Evolutionary conservation across 2,329 filamentous ascomycete genomes (phyloP), one percentile per base, ranked within the genome.

Genomic region (Penicillium sp.): DNA sequence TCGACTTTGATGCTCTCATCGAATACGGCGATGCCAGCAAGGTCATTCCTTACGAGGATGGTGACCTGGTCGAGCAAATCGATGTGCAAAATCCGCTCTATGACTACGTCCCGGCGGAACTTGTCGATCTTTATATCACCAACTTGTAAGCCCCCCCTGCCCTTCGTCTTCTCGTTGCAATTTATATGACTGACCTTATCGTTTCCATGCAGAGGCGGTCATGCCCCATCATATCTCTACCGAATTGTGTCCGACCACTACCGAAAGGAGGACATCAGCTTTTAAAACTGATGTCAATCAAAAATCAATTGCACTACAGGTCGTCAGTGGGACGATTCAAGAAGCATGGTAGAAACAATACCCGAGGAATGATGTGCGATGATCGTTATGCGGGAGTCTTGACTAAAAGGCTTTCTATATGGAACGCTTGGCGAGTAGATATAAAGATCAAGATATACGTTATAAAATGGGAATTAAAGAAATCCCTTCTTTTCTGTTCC

Each of bases 21-120:
- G 91, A 96, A 68, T 88, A 88, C 70, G 91, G 88, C 11, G 83
- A 90, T 61, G 81, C 89, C 1, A 82, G 84, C 38, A 84, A 79
- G 51, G 83, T 88, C 41, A 79, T 93, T 29, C 77, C 75, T 26
- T 95, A 87, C 60, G 79, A 86, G 14, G 84, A 96, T 48, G 89
- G 87, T 4, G 76, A 81, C 26, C 77, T 95, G 54, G 82, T 94
- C 35, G 82, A 87, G 31, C 80, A 83, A 47, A 78, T 93, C 33
- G 83, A 87, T 54, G 79, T 94, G 7, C 80, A 83, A 50, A 90
- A 85, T 57, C 87, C 87, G 8, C 69, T 89, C 14, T 89, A 84
- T 36, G 90, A 96, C 63, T 87, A 90, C 59, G 81, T 96, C 11
- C 81, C 85, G 7, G 79, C 85, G 0, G 84, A 87, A 72, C 79